Conservation (phyloP, 257 asterid genomes). For the Solanum habrochaites region DNA sequence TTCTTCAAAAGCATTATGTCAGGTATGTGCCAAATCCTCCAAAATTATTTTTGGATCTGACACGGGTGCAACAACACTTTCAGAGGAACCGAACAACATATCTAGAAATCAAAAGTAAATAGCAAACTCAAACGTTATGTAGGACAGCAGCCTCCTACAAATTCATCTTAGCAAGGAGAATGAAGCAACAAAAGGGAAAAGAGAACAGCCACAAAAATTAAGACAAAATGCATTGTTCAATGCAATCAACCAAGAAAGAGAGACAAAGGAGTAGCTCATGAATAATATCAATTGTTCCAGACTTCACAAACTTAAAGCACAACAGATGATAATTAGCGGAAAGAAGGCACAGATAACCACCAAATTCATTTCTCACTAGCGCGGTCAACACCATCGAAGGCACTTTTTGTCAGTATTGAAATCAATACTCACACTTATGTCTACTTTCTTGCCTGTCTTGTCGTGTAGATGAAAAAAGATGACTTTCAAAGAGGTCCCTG, state of each 20-base stretch:
- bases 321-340: conserved; percentile 9
- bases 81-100: not conserved
- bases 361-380: conserved; percentile 13
- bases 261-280: conserved; percentile 12
- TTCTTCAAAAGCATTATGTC: not conserved
- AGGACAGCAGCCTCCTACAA: not conserved
- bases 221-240: not conserved
- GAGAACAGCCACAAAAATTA: not conserved
- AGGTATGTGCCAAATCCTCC: not conserved
- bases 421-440: not conserved
- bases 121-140: not conserved
- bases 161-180: not conserved
- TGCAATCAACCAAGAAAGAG: not conserved
- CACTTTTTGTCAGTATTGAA: conserved; percentile 1
- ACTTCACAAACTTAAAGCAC: conserved; percentile 15
- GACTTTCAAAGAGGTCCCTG: not conserved
- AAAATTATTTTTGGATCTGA: not conserved
- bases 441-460: not conserved
- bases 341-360: conserved; percentile 8
- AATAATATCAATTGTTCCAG: conserved; percentile 17
- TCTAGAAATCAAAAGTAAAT: not conserved
- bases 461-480: not conserved
- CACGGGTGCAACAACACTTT: not conserved
- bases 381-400: conserved; percentile 4
- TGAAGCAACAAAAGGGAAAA: not conserved